phyloP scores from a whole-genome alignment of 768 basidiomycete species.

The Tricholoma flavovirens region DNA sequence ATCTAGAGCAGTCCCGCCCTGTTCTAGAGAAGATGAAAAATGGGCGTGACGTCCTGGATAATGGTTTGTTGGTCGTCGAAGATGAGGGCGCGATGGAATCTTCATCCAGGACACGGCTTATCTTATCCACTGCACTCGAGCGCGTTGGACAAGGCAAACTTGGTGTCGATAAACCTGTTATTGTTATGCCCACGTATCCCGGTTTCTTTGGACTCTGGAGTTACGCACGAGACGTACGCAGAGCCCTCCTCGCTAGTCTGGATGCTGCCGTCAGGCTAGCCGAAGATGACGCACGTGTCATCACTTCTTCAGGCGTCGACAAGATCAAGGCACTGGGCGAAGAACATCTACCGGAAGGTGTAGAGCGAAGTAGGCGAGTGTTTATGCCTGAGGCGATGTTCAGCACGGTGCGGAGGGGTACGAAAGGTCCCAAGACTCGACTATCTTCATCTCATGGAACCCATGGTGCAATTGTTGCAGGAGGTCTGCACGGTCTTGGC shows the following conservation, averaged over 20 bases:
- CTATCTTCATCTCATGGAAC: conserved; percentile 30
- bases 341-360: conserved; percentile 69
- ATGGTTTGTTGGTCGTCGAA: conserved; percentile 71
- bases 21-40: conserved; percentile 84
- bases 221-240: conserved; percentile 77
- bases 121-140: conserved; percentile 66
- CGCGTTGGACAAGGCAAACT: conserved; percentile 72
- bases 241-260: conserved; percentile 69
- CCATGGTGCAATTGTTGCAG: conserved; percentile 59
- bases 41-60: conserved; percentile 70
- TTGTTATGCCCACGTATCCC: conserved; percentile 73
- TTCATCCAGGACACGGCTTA: conserved; percentile 44
- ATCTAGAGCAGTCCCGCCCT: conserved; percentile 66
- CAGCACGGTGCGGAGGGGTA: conserved; percentile 43
- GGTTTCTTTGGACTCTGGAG: conserved; percentile 81
- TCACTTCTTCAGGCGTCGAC: conserved; percentile 61
- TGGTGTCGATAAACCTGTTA: conserved; percentile 40
- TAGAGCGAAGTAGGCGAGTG: conserved; percentile 73
- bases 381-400: conserved; percentile 99
- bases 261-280: conserved; percentile 75
- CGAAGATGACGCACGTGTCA: conserved; percentile 75
- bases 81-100: conserved; percentile 62
- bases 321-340: conserved; percentile 68
- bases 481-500: conserved; percentile 75
- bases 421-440: conserved; percentile 32